Conservation (phyloP, 179 eudicot species). For the Corrigiola litoralis region DNA sequence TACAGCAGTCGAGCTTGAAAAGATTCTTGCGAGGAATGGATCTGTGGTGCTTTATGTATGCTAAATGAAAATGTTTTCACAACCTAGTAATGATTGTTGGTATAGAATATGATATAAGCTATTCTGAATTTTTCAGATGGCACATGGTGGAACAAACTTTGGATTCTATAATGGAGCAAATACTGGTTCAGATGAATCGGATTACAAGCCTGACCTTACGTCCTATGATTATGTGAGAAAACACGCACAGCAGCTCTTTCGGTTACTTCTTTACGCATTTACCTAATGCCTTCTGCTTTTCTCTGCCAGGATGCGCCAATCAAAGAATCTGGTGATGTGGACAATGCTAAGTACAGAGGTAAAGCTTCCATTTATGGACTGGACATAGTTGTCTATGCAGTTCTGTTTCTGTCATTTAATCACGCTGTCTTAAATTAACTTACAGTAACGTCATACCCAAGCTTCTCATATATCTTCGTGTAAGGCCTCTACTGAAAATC, state of each 20-base stretch:
- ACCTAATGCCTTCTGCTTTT: constrained; percentile 10
- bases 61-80: constrained; percentile 13
- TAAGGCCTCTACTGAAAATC: background rate
- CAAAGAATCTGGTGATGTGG: constrained; percentile 89
- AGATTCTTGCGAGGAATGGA: constrained; percentile 74
- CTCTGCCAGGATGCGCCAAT: constrained; percentile 88
- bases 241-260: background rate
- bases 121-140: constrained; percentile 59
- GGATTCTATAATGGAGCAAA: constrained; percentile 96
- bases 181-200: constrained; percentile 62
- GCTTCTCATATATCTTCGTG: background rate
- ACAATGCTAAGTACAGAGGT: constrained; percentile 82
- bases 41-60: constrained; percentile 96
- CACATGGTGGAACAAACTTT: constrained; percentile 95
- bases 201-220: constrained; percentile 92
- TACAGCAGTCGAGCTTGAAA: constrained; percentile 71
- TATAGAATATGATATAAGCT: constrained; percentile 14
- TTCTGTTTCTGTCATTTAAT: background rate
- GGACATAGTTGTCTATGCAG: background rate
- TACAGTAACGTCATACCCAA: background rate
- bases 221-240: constrained; percentile 94
- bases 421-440: background rate
- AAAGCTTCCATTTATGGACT: background rate
- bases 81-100: constrained; percentile 9
- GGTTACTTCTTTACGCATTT: constrained; percentile 3